Conservation (phyloP, 106 monocot species). For the Xerophyta viscosa region DNA sequence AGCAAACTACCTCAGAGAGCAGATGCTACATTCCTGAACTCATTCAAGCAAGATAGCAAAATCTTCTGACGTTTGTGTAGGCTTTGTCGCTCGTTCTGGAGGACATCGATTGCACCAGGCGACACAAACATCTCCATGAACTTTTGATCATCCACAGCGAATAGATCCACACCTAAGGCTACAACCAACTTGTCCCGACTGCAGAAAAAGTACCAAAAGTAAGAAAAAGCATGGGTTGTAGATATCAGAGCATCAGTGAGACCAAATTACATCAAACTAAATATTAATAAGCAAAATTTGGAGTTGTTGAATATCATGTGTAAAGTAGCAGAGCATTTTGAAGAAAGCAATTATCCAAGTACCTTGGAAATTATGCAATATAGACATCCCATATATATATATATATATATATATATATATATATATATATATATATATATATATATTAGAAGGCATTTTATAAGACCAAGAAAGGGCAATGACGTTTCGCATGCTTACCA, state of each 20-base stretch:
- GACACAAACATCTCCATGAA: constrained; percentile 99
- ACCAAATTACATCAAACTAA: neutral
- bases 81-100: constrained; percentile 58
- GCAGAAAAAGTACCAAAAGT: neutral
- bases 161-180: constrained; percentile 70
- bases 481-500: constrained; percentile 79
- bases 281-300: no score
- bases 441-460: no score
- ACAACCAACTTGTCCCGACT: constrained; percentile 75
- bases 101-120: constrained; percentile 73
- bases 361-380: no score
- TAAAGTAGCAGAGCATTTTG: no score
- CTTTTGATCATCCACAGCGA: constrained; percentile 82
- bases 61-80: constrained; percentile 82
- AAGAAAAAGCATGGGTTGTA: neutral
- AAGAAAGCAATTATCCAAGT: no score
- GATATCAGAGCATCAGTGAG: neutral
- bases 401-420: no score
- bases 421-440: no score
- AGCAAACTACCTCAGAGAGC: constrained; percentile 32
- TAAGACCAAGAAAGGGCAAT: no score
- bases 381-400: no score
- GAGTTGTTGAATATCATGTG: no score
- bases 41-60: constrained; percentile 78
- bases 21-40: constrained; percentile 84